These are phyloP conservation scores for Lenwebbia sp. DNA, from an alignment of 345 rosid species.

Conservation along the genomic window DNA sequence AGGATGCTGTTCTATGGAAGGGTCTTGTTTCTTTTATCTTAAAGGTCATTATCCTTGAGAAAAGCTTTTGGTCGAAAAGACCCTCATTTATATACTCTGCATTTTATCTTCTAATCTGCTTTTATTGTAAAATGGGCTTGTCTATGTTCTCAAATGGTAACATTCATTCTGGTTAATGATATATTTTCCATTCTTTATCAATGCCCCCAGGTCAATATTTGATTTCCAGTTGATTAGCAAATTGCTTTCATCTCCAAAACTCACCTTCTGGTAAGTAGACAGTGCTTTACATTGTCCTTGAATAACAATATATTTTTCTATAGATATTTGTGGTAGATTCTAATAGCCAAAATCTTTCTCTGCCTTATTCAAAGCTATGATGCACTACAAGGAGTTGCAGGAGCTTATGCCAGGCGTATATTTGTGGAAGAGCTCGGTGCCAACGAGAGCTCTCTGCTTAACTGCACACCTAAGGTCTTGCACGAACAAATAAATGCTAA, in stretches of 20 bases:
- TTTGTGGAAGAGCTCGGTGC: slow-evolving; percentile 99
- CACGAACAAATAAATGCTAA: background rate
- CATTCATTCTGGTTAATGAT: background rate
- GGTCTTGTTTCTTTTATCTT: background rate
- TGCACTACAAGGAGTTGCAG: slow-evolving; percentile 97
- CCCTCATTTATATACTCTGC: background rate
- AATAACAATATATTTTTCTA: background rate
- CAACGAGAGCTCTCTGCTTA: slow-evolving; percentile 64
- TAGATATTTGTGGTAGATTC: background rate
- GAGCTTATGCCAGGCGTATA: slow-evolving; percentile 86
- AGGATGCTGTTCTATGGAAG: background rate
- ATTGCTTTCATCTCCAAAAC: slow-evolving; percentile 74
- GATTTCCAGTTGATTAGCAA: slow-evolving; percentile 72
- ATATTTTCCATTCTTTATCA: background rate
- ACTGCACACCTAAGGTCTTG: slow-evolving; percentile 84
- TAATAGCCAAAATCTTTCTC: background rate
- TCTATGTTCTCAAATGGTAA: background rate
- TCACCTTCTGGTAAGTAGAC: slow-evolving; percentile 67
- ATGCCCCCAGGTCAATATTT: slow-evolving; percentile 65
- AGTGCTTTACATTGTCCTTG: background rate
- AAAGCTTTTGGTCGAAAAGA: background rate
- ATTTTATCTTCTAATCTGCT: background rate
- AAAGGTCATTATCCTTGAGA: background rate
- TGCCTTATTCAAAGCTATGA: slow-evolving; percentile 47
- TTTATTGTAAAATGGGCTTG: background rate